phyloP scores from a whole-genome alignment of 2,329 filamentous ascomycete genomes.

The Apiospora malaysiana region DNA sequence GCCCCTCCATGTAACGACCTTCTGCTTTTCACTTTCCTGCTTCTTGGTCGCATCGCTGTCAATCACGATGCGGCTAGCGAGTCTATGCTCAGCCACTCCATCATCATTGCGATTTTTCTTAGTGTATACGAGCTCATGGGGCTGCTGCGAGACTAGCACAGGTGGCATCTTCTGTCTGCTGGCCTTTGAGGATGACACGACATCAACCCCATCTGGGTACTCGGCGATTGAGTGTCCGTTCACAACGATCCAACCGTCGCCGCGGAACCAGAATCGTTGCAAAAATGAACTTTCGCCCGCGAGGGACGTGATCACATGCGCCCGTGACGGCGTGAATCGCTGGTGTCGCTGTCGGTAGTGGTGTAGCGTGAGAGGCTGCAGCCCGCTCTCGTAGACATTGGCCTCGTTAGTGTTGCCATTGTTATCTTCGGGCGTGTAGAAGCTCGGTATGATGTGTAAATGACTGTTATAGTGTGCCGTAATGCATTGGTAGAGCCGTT shows the following conservation, averaged over 20 bases:
- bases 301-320: constrained; percentile 48
- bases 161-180: neutral
- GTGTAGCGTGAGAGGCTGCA: constrained; percentile 49
- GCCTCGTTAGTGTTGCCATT: constrained; percentile 33
- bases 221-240: constrained; percentile 53
- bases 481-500: constrained; percentile 49
- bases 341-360: constrained; percentile 45
- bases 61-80: constrained; percentile 30
- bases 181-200: constrained; percentile 22
- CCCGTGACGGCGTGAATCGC: constrained; percentile 45
- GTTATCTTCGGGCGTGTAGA: constrained; percentile 47
- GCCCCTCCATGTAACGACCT: constrained; percentile 44
- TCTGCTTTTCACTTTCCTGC: constrained; percentile 34
- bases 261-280: constrained; percentile 50
- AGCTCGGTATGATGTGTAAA: constrained; percentile 50
- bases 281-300: constrained; percentile 55
- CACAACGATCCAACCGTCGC: constrained; percentile 53
- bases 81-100: constrained; percentile 28
- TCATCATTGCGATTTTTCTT: constrained; percentile 20
- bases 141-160: constrained; percentile 24
- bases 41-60: constrained; percentile 30
- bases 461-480: constrained; percentile 40
- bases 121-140: neutral
- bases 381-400: constrained; percentile 46
- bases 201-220: constrained; percentile 45